Conservation (phyloP, 2,329 filamentous ascomycete species). For the Albifimbria verrucaria region DNA sequence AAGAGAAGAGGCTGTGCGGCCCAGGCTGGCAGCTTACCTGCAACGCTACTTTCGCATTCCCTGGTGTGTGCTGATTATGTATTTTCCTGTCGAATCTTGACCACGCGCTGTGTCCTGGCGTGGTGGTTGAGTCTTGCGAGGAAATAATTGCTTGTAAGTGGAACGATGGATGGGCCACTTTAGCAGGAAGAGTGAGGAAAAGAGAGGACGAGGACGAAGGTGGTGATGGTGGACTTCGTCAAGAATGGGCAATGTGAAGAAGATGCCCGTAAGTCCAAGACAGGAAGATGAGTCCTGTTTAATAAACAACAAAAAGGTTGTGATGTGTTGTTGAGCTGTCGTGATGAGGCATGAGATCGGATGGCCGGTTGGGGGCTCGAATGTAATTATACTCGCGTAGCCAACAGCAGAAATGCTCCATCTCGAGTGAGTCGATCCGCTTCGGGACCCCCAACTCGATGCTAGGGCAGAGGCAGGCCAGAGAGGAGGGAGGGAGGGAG, state of each 20-base stretch:
- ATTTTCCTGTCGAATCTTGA: not conserved
- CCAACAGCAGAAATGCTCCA: not conserved
- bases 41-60: constrained; percentile 1
- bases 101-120: not conserved
- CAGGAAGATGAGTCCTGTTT: not conserved
- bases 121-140: not conserved
- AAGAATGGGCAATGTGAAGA: not conserved
- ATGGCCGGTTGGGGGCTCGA: constrained; percentile 2
- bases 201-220: not conserved
- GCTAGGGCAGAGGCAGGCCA: not conserved
- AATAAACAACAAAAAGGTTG: not conserved
- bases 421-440: not conserved
- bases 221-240: not conserved
- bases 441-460: not conserved
- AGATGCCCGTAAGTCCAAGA: not conserved
- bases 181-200: not conserved
- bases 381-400: constrained; percentile 3
- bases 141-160: not conserved
- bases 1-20: not conserved
- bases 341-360: constrained; percentile 2
- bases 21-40: not conserved
- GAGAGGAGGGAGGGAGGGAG: not conserved
- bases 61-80: not conserved
- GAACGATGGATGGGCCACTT: not conserved
- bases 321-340: not conserved